phyloP scores from a whole-genome alignment of 352 stramenopile genomes.

The Phytophthora syringae region DNA sequence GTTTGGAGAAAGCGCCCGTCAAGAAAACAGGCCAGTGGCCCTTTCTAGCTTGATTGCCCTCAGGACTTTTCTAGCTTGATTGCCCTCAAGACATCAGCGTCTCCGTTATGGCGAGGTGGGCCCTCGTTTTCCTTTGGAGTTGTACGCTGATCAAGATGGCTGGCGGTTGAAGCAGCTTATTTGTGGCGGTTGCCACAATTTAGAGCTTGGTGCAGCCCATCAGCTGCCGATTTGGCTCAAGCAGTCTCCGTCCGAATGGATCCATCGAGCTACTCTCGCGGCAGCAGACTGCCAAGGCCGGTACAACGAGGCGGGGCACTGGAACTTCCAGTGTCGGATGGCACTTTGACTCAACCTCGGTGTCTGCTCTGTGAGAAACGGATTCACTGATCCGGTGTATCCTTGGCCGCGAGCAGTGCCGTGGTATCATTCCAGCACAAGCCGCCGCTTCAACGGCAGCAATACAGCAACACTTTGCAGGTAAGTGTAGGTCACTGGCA shows the following conservation, averaged over 20 bases:
- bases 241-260: slow-evolving; percentile 27
- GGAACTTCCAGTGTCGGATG: not conserved
- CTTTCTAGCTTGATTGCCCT: slow-evolving; percentile 11
- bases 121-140: not conserved
- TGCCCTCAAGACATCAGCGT: slow-evolving; percentile 4
- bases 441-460: not conserved
- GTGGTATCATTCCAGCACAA: slow-evolving; percentile 3
- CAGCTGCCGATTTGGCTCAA: slow-evolving; percentile 10
- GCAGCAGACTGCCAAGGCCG: slow-evolving; percentile 20
- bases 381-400: slow-evolving; percentile 40
- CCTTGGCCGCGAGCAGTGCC: slow-evolving; percentile 25
- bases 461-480: too few relatives aligned
- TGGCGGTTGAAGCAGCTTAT: slow-evolving; percentile 13
- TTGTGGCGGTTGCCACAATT: slow-evolving; percentile 20
- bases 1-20: not conserved
- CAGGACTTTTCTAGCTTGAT: slow-evolving; percentile 10
- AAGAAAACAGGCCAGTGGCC: too few relatives aligned
- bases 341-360: not conserved
- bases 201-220: slow-evolving; percentile 1
- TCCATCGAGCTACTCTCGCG: slow-evolving; percentile 34
- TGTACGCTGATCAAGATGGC: slow-evolving; percentile 27
- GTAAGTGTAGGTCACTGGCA: too few relatives aligned
- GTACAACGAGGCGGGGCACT: slow-evolving; percentile 7
- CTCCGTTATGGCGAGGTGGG: slow-evolving; percentile 16
- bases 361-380: slow-evolving; percentile 36